These are phyloP conservation scores for Claviceps citrina DNA, from an alignment of 2,329 filamentous ascomycete species.

Conservation along the genomic window DNA sequence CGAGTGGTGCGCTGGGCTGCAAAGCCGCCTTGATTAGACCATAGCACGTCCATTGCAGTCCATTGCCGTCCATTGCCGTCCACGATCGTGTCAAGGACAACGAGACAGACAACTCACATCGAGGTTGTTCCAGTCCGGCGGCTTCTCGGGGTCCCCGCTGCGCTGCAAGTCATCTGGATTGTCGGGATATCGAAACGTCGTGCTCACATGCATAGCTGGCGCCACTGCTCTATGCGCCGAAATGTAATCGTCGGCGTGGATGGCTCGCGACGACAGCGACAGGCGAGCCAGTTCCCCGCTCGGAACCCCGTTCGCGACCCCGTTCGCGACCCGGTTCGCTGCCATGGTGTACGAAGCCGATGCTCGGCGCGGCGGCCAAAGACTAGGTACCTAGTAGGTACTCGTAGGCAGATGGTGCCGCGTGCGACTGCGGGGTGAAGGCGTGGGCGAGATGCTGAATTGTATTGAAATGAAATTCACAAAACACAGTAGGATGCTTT, in stretches of 20 bases:
- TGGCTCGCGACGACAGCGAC: slow-evolving; percentile 51
- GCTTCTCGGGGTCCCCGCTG: slow-evolving; percentile 18
- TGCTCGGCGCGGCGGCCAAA: too few relatives aligned
- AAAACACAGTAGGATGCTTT: too few relatives aligned
- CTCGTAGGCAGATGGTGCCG: too few relatives aligned
- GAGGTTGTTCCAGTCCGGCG: slow-evolving; percentile 35
- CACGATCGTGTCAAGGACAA: too few relatives aligned
- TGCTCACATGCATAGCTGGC: slow-evolving; percentile 78
- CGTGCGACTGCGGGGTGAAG: too few relatives aligned
- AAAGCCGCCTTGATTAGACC: too few relatives aligned
- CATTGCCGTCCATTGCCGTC: too few relatives aligned
- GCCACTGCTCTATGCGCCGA: slow-evolving; percentile 66
- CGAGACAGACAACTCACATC: slow-evolving; percentile 42
- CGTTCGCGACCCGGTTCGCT: background rate
- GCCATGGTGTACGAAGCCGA: slow-evolving; percentile 6
- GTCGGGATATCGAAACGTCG: slow-evolving; percentile 68
- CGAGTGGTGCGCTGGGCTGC: slow-evolving; percentile 29
- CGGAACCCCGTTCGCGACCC: background rate
- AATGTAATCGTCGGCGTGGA: slow-evolving; percentile 70
- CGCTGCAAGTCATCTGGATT: slow-evolving; percentile 50
- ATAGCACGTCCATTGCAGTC: too few relatives aligned
- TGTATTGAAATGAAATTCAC: too few relatives aligned
- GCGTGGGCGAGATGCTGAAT: too few relatives aligned
- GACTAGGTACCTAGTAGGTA: too few relatives aligned
- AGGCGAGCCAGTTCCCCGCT: slow-evolving; percentile 11